phyloP scores from a whole-genome alignment of 2,329 filamentous ascomycete genomes.

The Calonectria henricotiae region DNA sequence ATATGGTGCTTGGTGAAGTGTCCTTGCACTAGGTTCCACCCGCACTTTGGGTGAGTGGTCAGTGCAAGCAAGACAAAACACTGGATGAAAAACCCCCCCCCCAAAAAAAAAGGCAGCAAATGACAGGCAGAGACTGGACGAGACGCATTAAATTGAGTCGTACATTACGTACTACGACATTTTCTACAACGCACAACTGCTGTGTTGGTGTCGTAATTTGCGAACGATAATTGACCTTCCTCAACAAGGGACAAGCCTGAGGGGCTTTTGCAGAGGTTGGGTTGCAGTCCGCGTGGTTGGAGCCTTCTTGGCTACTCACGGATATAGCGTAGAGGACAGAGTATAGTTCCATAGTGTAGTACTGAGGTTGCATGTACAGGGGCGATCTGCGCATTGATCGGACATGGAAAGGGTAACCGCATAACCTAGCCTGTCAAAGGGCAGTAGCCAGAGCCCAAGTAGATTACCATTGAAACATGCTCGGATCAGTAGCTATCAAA shows the following conservation, averaged over 20 bases:
- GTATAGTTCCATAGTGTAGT: not conserved
- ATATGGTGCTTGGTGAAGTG: slow-evolving; percentile 26
- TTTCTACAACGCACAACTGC: slow-evolving; percentile 1
- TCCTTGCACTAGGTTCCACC: slow-evolving; percentile 37
- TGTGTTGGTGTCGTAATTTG: slow-evolving; percentile 5
- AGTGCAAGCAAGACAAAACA: slow-evolving; percentile 10
- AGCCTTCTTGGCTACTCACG: not conserved
- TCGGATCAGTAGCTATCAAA: slow-evolving; percentile 24
- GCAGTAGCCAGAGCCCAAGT: slow-evolving; percentile 14
- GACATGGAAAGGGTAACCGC: slow-evolving; percentile 1
- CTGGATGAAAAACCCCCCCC: slow-evolving; percentile 1
- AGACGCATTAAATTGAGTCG: not conserved
- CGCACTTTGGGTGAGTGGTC: not conserved
- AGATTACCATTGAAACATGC: slow-evolving; percentile 32
- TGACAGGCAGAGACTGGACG: slow-evolving; percentile 12
- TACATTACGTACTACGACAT: slow-evolving; percentile 11
- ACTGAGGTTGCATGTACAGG: not conserved
- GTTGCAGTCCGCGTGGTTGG: slow-evolving; percentile 15
- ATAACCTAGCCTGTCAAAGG: not conserved
- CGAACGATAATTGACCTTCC: slow-evolving; percentile 28
- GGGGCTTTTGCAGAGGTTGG: slow-evolving; percentile 26
- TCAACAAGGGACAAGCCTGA: slow-evolving; percentile 5
- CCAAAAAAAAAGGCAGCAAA: not conserved
- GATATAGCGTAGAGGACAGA: not conserved
- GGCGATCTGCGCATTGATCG: slow-evolving; percentile 13